Evolutionary conservation across 441 rosid genomes (phyloP).

Genomic region (Populus hybrid): DNA sequence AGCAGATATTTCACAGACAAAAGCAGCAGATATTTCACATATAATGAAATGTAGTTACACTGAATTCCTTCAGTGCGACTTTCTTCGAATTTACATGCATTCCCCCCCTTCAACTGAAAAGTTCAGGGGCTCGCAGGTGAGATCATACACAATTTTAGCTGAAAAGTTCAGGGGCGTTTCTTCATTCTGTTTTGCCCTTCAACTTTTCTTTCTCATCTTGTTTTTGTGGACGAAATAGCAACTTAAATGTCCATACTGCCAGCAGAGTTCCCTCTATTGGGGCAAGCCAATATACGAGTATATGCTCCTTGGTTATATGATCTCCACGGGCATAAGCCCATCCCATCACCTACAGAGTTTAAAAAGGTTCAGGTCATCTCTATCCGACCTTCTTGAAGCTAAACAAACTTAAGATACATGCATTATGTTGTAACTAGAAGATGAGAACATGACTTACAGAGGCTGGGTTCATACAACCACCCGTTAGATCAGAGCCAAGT

Average conservation of each 20-base stretch:
- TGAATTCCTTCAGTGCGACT: background rate
- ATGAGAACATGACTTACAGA: constrained; percentile 42
- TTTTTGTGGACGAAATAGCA: constrained; percentile 45
- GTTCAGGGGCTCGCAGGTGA: background rate
- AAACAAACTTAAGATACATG: constrained; percentile 7
- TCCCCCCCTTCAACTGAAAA: too few species aligned
- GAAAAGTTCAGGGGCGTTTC: constrained; percentile 1
- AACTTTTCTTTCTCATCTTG: constrained; percentile 34
- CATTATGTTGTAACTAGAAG: background rate
- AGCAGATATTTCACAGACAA: background rate
- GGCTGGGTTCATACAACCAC: constrained; percentile 92
- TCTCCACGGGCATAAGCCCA: constrained; percentile 95
- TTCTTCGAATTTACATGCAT: too few species aligned
- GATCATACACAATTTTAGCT: background rate
- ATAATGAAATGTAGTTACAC: too few species aligned
- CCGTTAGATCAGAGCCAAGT: constrained; percentile 87
- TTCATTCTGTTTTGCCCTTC: constrained; percentile 62
- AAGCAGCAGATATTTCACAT: background rate
- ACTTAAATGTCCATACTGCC: constrained; percentile 69
- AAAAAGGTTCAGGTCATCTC: constrained; percentile 7
- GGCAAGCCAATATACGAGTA: constrained; percentile 90
- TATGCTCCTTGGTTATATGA: constrained; percentile 85
- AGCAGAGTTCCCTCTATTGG: constrained; percentile 72
- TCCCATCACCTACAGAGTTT: constrained; percentile 70
- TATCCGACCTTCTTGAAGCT: background rate